A percentile compares a stretch with the other conserved stretches of the same genome.
phyloP scores from a whole-genome alignment of 2,329 filamentous ascomycete genomes.

The Boeremia lycopersici region DNA sequence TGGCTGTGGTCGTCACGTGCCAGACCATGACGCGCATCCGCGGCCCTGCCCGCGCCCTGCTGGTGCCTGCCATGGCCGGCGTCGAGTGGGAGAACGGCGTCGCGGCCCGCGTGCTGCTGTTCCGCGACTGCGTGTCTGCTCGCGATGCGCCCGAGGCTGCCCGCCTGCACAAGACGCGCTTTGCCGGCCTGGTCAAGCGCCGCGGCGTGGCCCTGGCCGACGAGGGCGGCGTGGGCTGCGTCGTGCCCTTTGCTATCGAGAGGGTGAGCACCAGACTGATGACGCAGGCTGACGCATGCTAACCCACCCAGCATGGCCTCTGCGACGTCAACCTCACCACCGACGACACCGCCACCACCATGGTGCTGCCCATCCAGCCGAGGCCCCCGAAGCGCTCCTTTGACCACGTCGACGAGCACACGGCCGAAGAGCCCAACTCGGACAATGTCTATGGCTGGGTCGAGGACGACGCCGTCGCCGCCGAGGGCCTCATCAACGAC shows the following conservation, averaged over 20 bases:
- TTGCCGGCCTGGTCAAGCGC: conserved; percentile 53
- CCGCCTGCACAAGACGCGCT: conserved; percentile 45
- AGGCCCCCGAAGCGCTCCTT: conserved; percentile 63
- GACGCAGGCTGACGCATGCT: conserved; percentile 22
- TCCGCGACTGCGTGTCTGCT: conserved; percentile 67
- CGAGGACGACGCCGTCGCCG: conserved; percentile 62
- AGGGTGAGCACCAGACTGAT: conserved; percentile 51
- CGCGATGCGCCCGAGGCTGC: conserved; percentile 35
- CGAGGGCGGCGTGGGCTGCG: conserved; percentile 51
- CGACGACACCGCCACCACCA: conserved; percentile 38
- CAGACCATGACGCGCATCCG: conserved; percentile 85
- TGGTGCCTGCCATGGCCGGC: conserved; percentile 77
- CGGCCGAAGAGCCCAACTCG: conserved; percentile 64
- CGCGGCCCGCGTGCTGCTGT: conserved; percentile 74
- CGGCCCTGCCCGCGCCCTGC: conserved; percentile 66
- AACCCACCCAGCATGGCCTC: conserved; percentile 40
- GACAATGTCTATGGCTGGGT: conserved; percentile 77
- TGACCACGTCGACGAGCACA: conserved; percentile 63
- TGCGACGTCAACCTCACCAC: conserved; percentile 39
- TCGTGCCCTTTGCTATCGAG: conserved; percentile 58
- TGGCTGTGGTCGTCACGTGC: conserved; percentile 76
- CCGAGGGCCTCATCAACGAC: conserved; percentile 48
- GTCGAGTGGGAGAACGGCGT: conserved; percentile 81
- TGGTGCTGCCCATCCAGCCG: conserved; percentile 25
- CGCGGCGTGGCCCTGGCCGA: conserved; percentile 49